Percentiles rank a stretch among this genome's conserved stretches.
phyloP scores from a whole-genome alignment of 352 stramenopile species.

The Pythium biforme region DNA sequence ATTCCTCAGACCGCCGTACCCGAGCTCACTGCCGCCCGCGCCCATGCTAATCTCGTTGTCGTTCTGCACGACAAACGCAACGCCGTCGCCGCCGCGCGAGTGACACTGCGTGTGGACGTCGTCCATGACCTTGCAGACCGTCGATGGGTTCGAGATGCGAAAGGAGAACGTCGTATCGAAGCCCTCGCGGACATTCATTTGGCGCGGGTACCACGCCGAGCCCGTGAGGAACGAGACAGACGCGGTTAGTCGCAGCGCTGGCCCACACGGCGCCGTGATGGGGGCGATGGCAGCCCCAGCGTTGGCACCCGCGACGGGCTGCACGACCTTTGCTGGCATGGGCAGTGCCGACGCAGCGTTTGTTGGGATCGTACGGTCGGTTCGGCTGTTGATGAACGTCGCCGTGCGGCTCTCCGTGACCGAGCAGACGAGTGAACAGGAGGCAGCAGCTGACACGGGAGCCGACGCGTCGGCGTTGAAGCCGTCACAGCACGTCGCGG shows the following conservation, averaged over 20 bases:
- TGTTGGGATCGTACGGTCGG: slow-evolving; percentile 34
- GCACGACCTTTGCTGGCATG: slow-evolving; percentile 46
- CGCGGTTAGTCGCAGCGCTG: slow-evolving; percentile 75
- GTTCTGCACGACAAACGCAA: slow-evolving; percentile 87
- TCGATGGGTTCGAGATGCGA: slow-evolving; percentile 80
- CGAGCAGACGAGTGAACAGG: slow-evolving; percentile 43
- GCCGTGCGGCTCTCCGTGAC: slow-evolving; percentile 40
- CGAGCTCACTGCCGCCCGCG: slow-evolving; percentile 65
- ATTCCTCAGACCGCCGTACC: slow-evolving; percentile 87
- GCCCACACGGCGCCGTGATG: slow-evolving; percentile 54
- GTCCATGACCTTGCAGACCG: slow-evolving; percentile 86
- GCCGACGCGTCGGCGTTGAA: slow-evolving; percentile 26
- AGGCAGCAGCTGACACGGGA: slow-evolving; percentile 12
- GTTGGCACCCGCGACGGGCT: neutral
- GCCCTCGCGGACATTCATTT: slow-evolving; percentile 88
- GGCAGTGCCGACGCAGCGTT: slow-evolving; percentile 43
- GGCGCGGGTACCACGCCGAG: slow-evolving; percentile 88
- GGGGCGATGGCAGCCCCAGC: slow-evolving; percentile 27
- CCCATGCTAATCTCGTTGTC: slow-evolving; percentile 65
- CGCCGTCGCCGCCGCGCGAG: slow-evolving; percentile 68
- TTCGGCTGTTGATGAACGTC: slow-evolving; percentile 41
- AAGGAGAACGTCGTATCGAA: slow-evolving; percentile 91
- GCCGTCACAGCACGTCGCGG: slow-evolving; percentile 83
- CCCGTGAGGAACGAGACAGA: slow-evolving; percentile 73
- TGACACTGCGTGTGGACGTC: slow-evolving; percentile 83